Evolutionary conservation across 495 filamentous ascomycete species (phyloP).

Genomic region (Penicillium canariense): DNA sequence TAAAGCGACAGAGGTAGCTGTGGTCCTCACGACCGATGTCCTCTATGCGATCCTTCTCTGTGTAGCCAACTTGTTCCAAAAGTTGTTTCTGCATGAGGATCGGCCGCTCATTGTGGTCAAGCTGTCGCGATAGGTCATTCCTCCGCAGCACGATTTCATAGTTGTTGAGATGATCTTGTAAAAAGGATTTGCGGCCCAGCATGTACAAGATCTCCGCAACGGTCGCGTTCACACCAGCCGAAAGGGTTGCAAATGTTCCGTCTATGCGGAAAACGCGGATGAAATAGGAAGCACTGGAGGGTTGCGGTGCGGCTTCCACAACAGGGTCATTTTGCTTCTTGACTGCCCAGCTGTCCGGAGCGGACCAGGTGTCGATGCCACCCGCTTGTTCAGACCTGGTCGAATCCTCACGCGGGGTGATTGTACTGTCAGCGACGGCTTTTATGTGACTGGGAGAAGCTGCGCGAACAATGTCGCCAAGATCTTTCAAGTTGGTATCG

Average conservation of each 20-base stretch:
- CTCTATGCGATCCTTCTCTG: conserved; percentile 80
- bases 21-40: conserved; percentile 98
- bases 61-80: conserved; percentile 89
- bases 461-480: conserved; percentile 76
- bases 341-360: conserved; percentile 92
- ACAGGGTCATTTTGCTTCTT: conserved; percentile 68
- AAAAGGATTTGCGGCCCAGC: conserved; percentile 85
- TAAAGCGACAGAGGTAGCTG: conserved; percentile 92
- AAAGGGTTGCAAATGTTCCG: conserved; percentile 88
- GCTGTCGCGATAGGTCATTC: conserved; percentile 81
- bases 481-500: conserved; percentile 78
- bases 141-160: conserved; percentile 95
- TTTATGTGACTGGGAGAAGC: conserved; percentile 15
- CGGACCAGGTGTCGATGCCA: conserved; percentile 64
- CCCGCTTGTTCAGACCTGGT: conserved; percentile 26
- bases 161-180: conserved; percentile 84
- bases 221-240: conserved; percentile 73
- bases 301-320: conserved; percentile 54
- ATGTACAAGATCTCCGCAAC: conserved; percentile 80
- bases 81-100: conserved; percentile 90
- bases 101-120: conserved; percentile 75
- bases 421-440: conserved; percentile 35
- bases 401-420: conserved; percentile 42
- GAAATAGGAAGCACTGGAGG: conserved; percentile 65
- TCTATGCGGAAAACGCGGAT: conserved; percentile 95